Percentiles rank a stretch among this genome's conserved stretches.
Evolutionary conservation across 495 filamentous ascomycete genomes (phyloP).

Genomic region (Lindgomyces ingoldianus): DNA sequence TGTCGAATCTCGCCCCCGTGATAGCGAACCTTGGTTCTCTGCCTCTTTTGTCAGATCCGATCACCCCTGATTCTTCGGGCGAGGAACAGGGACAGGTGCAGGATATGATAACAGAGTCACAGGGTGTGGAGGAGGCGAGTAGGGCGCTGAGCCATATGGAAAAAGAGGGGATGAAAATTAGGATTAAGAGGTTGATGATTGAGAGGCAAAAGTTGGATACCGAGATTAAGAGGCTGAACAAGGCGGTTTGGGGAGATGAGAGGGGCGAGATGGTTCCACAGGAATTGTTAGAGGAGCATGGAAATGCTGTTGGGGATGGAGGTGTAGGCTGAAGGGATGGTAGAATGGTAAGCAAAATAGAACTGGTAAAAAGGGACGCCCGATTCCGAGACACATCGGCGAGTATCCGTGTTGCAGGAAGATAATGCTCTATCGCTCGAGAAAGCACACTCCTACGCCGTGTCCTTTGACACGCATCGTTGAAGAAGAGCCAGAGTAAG

Average conservation of each 20-base stretch:
- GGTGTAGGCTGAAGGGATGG: too few relatives aligned
- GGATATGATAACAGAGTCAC: background rate
- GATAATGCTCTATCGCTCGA: too few relatives aligned
- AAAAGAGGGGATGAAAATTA: conserved; percentile 17
- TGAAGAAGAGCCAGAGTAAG: too few relatives aligned
- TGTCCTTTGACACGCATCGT: too few relatives aligned
- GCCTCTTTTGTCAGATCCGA: background rate
- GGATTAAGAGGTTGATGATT: conserved; percentile 27
- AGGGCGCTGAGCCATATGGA: conserved; percentile 6
- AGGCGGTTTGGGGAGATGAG: conserved; percentile 5
- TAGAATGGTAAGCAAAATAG: too few relatives aligned
- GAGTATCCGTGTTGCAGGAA: too few relatives aligned
- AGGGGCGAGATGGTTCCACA: conserved; percentile 11
- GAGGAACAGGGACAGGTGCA: background rate
- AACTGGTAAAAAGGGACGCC: too few relatives aligned
- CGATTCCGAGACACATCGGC: too few relatives aligned
- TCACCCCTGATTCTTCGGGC: conserved; percentile 1
- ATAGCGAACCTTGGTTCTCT: background rate
- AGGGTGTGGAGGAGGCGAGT: background rate
- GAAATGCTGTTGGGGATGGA: too few relatives aligned
- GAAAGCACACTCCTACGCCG: too few relatives aligned
- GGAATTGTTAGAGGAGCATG: too few relatives aligned
- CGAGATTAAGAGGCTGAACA: conserved; percentile 24
- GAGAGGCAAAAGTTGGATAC: conserved; percentile 23
- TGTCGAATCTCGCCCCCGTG: background rate